Evolutionary conservation across 352 stramenopile species (phyloP).

Genomic region (Nothophytophthora sp.): DNA sequence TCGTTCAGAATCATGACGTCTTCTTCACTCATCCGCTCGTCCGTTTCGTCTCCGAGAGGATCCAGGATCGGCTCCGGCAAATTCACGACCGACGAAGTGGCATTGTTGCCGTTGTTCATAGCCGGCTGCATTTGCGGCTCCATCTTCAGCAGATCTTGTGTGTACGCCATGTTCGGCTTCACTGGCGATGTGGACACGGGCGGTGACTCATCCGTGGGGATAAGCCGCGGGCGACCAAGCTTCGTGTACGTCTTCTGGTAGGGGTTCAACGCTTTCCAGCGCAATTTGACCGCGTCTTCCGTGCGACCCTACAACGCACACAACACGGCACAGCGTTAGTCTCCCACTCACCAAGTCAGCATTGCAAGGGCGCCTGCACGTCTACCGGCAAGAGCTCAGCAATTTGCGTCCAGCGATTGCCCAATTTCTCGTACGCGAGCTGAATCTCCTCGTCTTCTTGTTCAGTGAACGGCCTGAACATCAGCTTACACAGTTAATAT

Average conservation of each 20-base stretch:
- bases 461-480: constrained; percentile 56
- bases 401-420: constrained; percentile 90
- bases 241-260: constrained; percentile 80
- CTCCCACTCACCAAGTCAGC: not conserved
- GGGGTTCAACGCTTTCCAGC: constrained; percentile 83
- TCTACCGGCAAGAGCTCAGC: constrained; percentile 72
- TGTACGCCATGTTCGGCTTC: constrained; percentile 16
- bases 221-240: constrained; percentile 64
- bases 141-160: constrained; percentile 8
- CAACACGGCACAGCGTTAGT: not conserved
- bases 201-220: constrained; percentile 47
- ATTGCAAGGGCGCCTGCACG: not conserved
- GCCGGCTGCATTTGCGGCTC: constrained; percentile 5
- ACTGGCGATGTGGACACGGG: constrained; percentile 32
- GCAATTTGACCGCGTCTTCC: constrained; percentile 80
- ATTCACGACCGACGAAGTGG: constrained; percentile 12
- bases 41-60: constrained; percentile 35
- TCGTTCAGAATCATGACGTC: constrained; percentile 65
- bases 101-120: constrained; percentile 11
- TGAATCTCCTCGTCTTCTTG: constrained; percentile 75
- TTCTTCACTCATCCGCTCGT: constrained; percentile 58
- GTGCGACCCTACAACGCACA: constrained; percentile 52
- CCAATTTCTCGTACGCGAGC: constrained; percentile 79
- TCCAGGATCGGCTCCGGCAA: constrained; percentile 48
- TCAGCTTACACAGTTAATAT: too few relatives aligned